phyloP scores from a whole-genome alignment of 257 asterid genomes.

The Datura wrightii region DNA sequence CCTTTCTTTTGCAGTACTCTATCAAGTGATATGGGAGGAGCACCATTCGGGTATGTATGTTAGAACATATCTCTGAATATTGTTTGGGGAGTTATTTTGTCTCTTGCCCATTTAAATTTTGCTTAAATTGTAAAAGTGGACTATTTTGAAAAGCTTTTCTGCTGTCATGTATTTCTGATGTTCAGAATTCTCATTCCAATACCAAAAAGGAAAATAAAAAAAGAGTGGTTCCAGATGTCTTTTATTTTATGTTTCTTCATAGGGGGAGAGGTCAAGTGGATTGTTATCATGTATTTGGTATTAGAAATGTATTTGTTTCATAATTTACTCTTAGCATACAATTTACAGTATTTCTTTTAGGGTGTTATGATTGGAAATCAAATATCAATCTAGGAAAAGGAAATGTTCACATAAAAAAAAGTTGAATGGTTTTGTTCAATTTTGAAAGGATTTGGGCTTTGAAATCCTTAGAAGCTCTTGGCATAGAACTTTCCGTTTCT shows the following conservation, averaged over 20 bases:
- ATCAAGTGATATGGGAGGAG: conserved; percentile 77
- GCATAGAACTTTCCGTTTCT: conserved; percentile 3
- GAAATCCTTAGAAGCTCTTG: neutral
- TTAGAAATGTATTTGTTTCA: neutral
- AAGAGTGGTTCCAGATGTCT: neutral
- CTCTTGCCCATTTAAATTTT: neutral
- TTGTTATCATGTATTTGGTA: conserved; percentile 2
- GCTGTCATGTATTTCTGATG: neutral
- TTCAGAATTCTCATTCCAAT: neutral
- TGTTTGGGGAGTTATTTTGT: conserved; percentile 3
- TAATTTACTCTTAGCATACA: neutral
- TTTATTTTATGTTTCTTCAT: neutral
- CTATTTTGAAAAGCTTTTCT: neutral
- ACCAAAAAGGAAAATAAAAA: neutral
- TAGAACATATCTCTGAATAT: neutral
- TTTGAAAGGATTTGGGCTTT: neutral
- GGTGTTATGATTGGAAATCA: neutral
- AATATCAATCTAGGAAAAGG: neutral
- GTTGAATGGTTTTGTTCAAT: neutral
- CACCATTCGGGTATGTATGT: conserved; percentile 96
- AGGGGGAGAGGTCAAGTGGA: neutral
- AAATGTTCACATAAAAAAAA: neutral
- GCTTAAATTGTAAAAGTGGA: neutral
- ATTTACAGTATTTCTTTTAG: neutral
- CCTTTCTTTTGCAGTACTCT: conserved; percentile 69